Evolutionary conservation across 805 yeast species (phyloP).

Genomic region (Candida palmyrensis): DNA sequence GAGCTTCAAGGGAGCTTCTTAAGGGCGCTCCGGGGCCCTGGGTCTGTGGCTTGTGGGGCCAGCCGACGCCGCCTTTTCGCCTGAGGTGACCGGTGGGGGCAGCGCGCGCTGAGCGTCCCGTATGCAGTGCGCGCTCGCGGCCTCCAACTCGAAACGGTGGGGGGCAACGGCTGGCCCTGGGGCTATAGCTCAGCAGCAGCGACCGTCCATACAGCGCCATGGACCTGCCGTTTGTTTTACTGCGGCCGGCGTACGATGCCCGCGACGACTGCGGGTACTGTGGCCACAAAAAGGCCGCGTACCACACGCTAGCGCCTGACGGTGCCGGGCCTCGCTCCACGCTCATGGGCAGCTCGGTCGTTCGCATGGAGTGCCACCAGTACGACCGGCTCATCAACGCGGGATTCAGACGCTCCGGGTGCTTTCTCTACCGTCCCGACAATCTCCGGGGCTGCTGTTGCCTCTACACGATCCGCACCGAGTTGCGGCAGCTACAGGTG

Average conservation of each 20-base stretch:
- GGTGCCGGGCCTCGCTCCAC: slow-evolving; percentile 8
- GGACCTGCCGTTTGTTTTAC: slow-evolving; percentile 36
- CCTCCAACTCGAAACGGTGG: no score
- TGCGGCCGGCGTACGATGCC: slow-evolving; percentile 41
- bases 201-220: no score
- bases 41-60: no score
- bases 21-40: no score
- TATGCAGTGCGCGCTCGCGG: no score
- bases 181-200: no score
- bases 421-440: slow-evolving; percentile 61
- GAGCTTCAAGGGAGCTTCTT: no score
- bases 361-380: slow-evolving; percentile 41
- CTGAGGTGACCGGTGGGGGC: no score
- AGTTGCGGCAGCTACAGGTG: slow-evolving; percentile 38
- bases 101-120: no score
- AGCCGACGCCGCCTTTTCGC: no score
- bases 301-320: slow-evolving; percentile 1
- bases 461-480: slow-evolving; percentile 70
- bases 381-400: slow-evolving; percentile 65
- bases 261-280: slow-evolving; percentile 71
- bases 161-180: no score
- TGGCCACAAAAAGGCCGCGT: slow-evolving; percentile 25
- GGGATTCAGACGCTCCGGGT: slow-evolving; percentile 80
- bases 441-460: slow-evolving; percentile 71
- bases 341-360: slow-evolving; percentile 36